Evolutionary conservation across 2,329 filamentous ascomycete genomes (phyloP).

Genomic region (Colletotrichum falcatum): DNA sequence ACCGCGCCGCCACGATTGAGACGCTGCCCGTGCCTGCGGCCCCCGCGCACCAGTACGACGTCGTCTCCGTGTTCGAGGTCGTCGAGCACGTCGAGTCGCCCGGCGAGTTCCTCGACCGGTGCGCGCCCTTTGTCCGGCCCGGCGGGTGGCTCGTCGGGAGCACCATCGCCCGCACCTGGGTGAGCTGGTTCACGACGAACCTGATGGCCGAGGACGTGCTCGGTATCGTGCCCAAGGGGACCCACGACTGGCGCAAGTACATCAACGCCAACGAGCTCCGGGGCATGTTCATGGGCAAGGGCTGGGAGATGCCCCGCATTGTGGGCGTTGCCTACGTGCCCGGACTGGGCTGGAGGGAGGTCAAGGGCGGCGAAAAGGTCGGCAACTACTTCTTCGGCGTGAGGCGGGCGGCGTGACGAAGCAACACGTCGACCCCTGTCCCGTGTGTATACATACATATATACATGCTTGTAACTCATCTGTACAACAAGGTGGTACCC

Average conservation of each 20-base stretch:
- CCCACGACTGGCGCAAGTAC: conserved; percentile 97
- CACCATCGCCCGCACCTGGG: conserved; percentile 91
- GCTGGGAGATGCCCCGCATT: conserved; percentile 71
- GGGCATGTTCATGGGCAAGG: conserved; percentile 63
- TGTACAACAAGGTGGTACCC: conserved; percentile 13
- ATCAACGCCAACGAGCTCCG: conserved; percentile 86
- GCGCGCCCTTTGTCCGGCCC: conserved; percentile 82
- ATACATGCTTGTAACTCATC: conserved; percentile 20
- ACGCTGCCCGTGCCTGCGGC: conserved; percentile 61
- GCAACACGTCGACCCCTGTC: neutral
- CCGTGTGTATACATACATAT: conserved; percentile 22
- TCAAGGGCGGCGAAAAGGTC: conserved; percentile 82
- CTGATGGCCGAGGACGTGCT: conserved; percentile 89
- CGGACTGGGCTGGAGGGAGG: conserved; percentile 88
- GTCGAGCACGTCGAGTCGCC: conserved; percentile 90
- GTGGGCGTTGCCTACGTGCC: conserved; percentile 93
- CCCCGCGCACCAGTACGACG: conserved; percentile 70
- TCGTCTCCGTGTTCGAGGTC: conserved; percentile 93
- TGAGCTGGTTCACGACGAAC: conserved; percentile 93
- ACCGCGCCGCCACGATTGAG: conserved; percentile 84
- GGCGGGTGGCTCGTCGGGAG: conserved; percentile 94
- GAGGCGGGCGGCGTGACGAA: conserved; percentile 55
- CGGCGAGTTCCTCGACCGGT: conserved; percentile 76
- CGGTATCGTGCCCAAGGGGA: conserved; percentile 89
- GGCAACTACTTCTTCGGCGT: conserved; percentile 98